Evolutionary conservation across 805 yeast genomes (phyloP).

Genomic region (Myxozyma geophila): DNA sequence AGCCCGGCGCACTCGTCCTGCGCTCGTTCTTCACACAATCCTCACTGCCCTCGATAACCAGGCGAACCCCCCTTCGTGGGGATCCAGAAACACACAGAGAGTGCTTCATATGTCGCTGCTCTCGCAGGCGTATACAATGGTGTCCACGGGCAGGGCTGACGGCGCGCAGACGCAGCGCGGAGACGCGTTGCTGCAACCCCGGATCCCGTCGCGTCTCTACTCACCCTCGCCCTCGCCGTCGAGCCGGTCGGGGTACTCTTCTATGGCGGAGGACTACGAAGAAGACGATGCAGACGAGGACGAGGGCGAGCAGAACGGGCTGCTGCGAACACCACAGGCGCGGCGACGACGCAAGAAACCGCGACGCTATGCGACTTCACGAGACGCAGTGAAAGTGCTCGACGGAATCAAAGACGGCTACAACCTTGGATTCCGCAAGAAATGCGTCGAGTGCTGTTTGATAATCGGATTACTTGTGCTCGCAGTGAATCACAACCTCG

Average conservation of each 20-base stretch:
- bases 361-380: slow-evolving; percentile 2
- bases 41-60: too few relatives aligned
- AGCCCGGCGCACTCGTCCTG: too few relatives aligned
- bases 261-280: background rate
- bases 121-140: slow-evolving; percentile 9
- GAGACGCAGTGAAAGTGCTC: slow-evolving; percentile 12
- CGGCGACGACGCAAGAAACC: slow-evolving; percentile 5
- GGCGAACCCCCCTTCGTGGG: background rate
- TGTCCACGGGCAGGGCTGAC: background rate
- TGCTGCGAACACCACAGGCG: too few relatives aligned
- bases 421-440: slow-evolving; percentile 35
- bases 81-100: background rate
- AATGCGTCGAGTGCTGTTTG: slow-evolving; percentile 35
- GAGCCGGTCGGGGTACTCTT: background rate
- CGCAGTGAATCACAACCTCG: slow-evolving; percentile 25
- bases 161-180: background rate
- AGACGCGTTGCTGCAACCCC: background rate
- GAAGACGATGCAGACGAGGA: slow-evolving; percentile 2
- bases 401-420: slow-evolving; percentile 38
- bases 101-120: background rate
- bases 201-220: slow-evolving; percentile 7
- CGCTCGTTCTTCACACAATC: too few relatives aligned
- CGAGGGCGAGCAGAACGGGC: slow-evolving; percentile 6
- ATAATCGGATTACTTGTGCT: slow-evolving; percentile 28
- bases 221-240: slow-evolving; percentile 11